These are phyloP conservation scores for Saturnispora zaruensis DNA, from an alignment of 805 yeast species.

Conservation along the genomic window DNA sequence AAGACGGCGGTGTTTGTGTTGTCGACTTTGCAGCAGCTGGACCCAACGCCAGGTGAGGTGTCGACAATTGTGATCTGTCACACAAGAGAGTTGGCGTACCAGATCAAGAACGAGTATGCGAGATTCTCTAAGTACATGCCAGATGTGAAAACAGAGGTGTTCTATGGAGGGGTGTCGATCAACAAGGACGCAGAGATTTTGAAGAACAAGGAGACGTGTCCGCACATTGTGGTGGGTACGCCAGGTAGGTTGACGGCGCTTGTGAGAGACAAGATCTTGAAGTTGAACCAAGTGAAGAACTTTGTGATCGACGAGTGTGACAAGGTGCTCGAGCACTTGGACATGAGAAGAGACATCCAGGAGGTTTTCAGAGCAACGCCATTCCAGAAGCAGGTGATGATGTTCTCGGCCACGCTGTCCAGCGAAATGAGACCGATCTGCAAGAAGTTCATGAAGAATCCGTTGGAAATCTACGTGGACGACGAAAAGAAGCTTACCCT, in stretches of 20 bases:
- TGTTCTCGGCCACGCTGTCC: conserved; percentile 95
- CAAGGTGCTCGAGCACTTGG: conserved; percentile 77
- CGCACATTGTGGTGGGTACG: conserved; percentile 95
- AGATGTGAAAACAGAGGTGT: conserved; percentile 92
- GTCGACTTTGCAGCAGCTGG: conserved; percentile 92
- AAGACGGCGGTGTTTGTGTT: conserved; percentile 96
- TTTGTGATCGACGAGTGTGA: conserved; percentile 98
- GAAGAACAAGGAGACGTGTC: conserved; percentile 87
- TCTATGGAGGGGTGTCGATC: conserved; percentile 91
- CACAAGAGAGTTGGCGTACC: conserved; percentile 98
- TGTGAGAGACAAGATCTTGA: conserved; percentile 81
- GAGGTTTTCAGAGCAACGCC: conserved; percentile 97
- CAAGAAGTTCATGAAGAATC: conserved; percentile 96
- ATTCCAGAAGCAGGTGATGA: conserved; percentile 97
- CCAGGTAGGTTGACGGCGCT: conserved; percentile 97
- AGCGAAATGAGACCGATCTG: conserved; percentile 93
- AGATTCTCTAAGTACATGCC: conserved; percentile 98
- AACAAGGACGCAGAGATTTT: conserved; percentile 77
- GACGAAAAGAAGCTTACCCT: conserved; percentile 95
- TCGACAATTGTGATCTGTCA: conserved; percentile 93
- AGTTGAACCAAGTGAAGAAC: conserved; percentile 82
- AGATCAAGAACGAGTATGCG: conserved; percentile 93
- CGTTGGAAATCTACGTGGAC: conserved; percentile 94
- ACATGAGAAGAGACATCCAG: conserved; percentile 98
- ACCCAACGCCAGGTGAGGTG: conserved; percentile 95